Percentiles rank a stretch among this genome's conserved stretches.
phyloP scores from a whole-genome alignment of 2,329 filamentous ascomycete genomes.

The Fusarium subtropicale region DNA sequence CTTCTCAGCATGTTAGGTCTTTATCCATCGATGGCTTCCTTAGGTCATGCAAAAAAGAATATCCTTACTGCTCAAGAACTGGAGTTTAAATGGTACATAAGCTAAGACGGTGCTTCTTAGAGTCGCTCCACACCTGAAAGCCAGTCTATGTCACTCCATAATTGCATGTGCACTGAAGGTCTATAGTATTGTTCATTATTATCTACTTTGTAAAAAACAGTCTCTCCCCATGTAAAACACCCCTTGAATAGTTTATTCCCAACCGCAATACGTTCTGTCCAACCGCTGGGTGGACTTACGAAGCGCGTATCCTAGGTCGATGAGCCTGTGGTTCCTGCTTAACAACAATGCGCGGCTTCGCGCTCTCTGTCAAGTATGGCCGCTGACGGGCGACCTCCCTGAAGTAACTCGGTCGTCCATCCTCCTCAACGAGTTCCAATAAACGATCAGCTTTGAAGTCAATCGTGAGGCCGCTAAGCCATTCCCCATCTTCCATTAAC shows the following conservation, averaged over 20 bases:
- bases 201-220: too few relatives aligned
- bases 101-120: too few relatives aligned
- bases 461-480: neutral
- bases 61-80: too few relatives aligned
- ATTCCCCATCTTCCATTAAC: neutral
- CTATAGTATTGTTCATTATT: too few relatives aligned
- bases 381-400: neutral
- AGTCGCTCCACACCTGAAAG: too few relatives aligned
- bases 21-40: too few relatives aligned
- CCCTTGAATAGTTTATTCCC: neutral
- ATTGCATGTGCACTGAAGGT: too few relatives aligned
- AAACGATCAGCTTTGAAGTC: neutral
- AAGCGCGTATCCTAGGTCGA: neutral
- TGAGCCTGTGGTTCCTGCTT: neutral
- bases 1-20: too few relatives aligned
- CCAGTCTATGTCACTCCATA: too few relatives aligned
- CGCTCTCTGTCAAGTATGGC: neutral
- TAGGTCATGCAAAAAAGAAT: too few relatives aligned
- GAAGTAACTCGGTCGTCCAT: neutral
- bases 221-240: too few relatives aligned
- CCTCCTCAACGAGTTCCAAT: neutral
- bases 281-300: fast-evolving
- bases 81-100: too few relatives aligned
- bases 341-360: neutral
- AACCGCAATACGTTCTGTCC: fast-evolving